Evolutionary conservation across 495 filamentous ascomycete genomes (phyloP), one percentile per base, ranked within the genome.

Genomic region (Xylaria telfairii): DNA sequence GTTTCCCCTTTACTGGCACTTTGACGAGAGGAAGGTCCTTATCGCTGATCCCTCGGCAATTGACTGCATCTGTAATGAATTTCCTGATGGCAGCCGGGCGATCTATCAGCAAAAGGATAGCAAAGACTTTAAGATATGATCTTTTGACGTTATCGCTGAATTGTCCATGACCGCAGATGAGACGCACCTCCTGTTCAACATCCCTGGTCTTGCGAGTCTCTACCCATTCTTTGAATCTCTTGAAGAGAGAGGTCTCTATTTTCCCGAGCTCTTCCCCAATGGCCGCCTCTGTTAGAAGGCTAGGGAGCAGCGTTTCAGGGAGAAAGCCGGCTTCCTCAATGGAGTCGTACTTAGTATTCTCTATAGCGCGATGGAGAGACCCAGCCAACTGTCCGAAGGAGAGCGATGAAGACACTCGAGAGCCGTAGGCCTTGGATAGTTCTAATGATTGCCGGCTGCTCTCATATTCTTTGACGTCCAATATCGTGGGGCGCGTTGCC

Each of bases 141-240:
- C 44, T 46, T 46, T 46, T n/a, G 44, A 46, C 44, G 44, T 46
- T 46, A 46, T 46, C 44, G 44, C 44, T 46, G 44, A 46, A 46
- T 46, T 46, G 10, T 46, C 44, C 44, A 46, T 46, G 44, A n/a
- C 44, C 44, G 44, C 44, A 46, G 44, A 46, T 46, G 44, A 46
- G 44, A 10, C 10, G 44, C 44, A n/a, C 44, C 12, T 46, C 44
- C 44, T 46, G 44, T 46, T 46, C 44, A 46, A 46, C 44, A 46
- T 46, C 44, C 44, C 44, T 46, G 44, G 12, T 46, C 10, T 46
- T 46, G 44, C 44, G 44, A 46, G 44, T 46, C 44, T 46, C 44
- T 46, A 46, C 44, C 44, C 44, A 46, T 46, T 46, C 44, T 13
- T 46, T 46, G 44, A 46, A 46, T 46, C 44, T 46, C 44, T 46